Evolutionary conservation across 2,329 filamentous ascomycete genomes (phyloP).

Genomic region (Aspergillus caelatus): DNA sequence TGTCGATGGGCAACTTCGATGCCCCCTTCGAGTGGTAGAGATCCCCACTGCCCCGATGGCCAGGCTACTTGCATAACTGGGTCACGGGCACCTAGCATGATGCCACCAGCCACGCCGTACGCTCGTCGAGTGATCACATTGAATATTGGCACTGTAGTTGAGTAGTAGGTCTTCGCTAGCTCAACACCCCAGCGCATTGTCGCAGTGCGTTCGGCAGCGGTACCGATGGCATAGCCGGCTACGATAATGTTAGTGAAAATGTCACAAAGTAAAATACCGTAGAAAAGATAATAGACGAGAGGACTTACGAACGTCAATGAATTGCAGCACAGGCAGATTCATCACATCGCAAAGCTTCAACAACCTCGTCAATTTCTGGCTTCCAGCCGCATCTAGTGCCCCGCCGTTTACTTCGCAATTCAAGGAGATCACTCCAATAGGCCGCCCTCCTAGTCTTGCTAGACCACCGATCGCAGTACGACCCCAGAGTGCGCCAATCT

Average conservation of each 20-base stretch:
- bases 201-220: conserved; percentile 62
- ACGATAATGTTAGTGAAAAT: neutral
- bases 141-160: conserved; percentile 65
- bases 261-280: neutral
- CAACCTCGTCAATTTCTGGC: conserved; percentile 63
- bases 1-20: conserved; percentile 66
- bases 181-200: conserved; percentile 68
- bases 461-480: conserved; percentile 64
- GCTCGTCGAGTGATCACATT: conserved; percentile 63
- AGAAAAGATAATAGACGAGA: neutral
- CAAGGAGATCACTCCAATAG: conserved; percentile 62
- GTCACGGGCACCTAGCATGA: conserved; percentile 66
- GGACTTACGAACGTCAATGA: conserved; percentile 60
- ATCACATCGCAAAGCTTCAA: conserved; percentile 68
- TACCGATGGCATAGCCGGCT: conserved; percentile 66
- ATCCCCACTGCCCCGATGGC: conserved; percentile 66
- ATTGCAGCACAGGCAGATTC: conserved; percentile 66
- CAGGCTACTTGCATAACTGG: conserved; percentile 64
- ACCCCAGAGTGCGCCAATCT: conserved; percentile 66
- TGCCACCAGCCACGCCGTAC: conserved; percentile 66
- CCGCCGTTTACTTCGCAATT: conserved; percentile 66
- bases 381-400: conserved; percentile 62
- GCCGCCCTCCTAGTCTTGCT: conserved; percentile 58
- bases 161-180: conserved; percentile 64
- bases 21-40: conserved; percentile 64